Percentiles rank a stretch among this genome's conserved stretches.
These are phyloP conservation scores for Eimeria nieschulzi DNA, from an alignment of 169 alveolate species.

Conservation along the genomic window DNA sequence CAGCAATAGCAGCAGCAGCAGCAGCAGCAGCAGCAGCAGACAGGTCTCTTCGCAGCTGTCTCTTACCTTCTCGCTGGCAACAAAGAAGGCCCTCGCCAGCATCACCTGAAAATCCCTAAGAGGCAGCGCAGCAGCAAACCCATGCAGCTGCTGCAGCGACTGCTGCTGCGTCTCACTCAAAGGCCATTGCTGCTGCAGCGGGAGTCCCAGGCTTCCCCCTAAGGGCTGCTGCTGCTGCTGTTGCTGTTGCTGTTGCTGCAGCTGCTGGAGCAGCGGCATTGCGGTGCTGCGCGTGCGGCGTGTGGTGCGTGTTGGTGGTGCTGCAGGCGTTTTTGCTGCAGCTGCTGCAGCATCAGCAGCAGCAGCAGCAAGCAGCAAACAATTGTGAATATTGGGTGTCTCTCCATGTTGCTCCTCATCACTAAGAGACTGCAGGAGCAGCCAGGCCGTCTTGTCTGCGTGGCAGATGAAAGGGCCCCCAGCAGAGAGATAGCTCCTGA, in stretches of 20 bases:
- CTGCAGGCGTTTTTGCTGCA: not conserved
- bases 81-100: constrained; percentile 29
- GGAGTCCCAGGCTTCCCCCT: constrained; percentile 18
- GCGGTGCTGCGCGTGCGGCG: constrained; percentile 22
- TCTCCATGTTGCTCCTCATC: not conserved
- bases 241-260: constrained; percentile 29
- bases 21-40: constrained; percentile 4
- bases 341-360: constrained; percentile 46
- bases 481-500: constrained; percentile 24
- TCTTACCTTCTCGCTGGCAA: constrained; percentile 9
- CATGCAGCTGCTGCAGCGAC: constrained; percentile 27
- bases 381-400: constrained; percentile 14
- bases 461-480: constrained; percentile 12
- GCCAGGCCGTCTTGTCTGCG: constrained; percentile 36
- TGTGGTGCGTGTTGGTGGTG: not conserved
- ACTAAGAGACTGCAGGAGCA: not conserved
- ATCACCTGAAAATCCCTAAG: not conserved
- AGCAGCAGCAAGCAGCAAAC: constrained; percentile 28
- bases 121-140: constrained; percentile 4
- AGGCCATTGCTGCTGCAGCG: constrained; percentile 47
- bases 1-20: not conserved
- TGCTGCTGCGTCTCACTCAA: constrained; percentile 33
- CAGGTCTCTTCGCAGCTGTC: not conserved
- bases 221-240: constrained; percentile 22
- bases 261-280: constrained; percentile 1